phyloP scores from a whole-genome alignment of 345 rosid genomes.

The Salix udensis region DNA sequence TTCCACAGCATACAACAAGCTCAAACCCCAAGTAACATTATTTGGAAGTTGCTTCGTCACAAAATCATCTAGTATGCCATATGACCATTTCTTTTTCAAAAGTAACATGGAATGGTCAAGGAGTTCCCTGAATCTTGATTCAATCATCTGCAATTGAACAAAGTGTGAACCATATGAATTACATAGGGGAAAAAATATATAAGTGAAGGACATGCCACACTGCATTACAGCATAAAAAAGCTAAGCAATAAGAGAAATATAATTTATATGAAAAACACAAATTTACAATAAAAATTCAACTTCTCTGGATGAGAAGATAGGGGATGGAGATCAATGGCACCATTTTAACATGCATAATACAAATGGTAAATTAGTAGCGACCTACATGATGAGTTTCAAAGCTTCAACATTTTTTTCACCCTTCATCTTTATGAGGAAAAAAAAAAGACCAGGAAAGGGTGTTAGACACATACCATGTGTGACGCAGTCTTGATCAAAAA shows the following conservation, averaged over 20 bases:
- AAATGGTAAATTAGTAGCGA: background rate
- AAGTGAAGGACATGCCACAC: background rate
- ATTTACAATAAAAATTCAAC: background rate
- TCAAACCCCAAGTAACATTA: slow-evolving; percentile 97
- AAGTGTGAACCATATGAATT: background rate
- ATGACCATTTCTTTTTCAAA: slow-evolving; percentile 85
- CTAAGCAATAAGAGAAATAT: background rate
- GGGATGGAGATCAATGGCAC: background rate
- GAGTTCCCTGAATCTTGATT: slow-evolving; percentile 77
- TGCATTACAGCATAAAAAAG: background rate
- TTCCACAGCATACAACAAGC: slow-evolving; percentile 87
- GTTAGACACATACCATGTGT: background rate
- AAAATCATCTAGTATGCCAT: slow-evolving; percentile 86
- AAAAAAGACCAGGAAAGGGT: background rate
- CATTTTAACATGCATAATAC: background rate
- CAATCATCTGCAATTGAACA: slow-evolving; percentile 64
- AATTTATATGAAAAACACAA: background rate
- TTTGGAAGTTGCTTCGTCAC: slow-evolving; percentile 98
- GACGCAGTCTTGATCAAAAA: too few species aligned
- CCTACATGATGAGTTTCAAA: background rate
- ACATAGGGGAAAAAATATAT: background rate
- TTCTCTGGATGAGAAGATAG: background rate
- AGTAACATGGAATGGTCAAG: slow-evolving; percentile 77
- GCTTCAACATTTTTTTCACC: background rate
- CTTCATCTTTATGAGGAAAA: background rate